Evolutionary conservation across 2,329 filamentous ascomycete genomes (phyloP).

Genomic region (Fusarium nanum): DNA sequence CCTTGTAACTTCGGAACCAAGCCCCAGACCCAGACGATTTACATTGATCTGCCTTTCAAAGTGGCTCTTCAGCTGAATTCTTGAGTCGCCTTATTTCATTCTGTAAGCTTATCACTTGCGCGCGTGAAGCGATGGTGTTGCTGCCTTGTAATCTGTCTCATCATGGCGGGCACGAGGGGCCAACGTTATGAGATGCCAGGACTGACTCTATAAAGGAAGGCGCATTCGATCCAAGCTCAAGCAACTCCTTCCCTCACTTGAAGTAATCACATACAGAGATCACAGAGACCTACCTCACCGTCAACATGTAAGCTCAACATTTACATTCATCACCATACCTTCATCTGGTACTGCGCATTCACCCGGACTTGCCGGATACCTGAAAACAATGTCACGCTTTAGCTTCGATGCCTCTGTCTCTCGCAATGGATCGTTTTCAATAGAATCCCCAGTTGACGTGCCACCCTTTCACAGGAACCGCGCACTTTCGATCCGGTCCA

Average conservation of each 20-base stretch:
- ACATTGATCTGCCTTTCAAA: conserved; percentile 17
- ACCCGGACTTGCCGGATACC: neutral
- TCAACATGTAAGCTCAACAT: conserved; percentile 40
- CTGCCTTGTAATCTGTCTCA: neutral
- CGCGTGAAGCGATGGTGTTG: neutral
- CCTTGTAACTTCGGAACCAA: conserved; percentile 23
- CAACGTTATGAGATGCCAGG: conserved; percentile 2
- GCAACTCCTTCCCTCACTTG: conserved; percentile 4
- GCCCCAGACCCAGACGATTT: conserved; percentile 30
- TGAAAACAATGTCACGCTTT: conserved; percentile 48
- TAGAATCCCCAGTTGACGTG: conserved; percentile 47
- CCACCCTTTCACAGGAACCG: conserved; percentile 69
- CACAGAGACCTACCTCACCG: neutral
- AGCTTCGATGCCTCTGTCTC: conserved; percentile 49
- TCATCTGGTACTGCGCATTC: neutral
- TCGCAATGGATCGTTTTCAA: conserved; percentile 29
- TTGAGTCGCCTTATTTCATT: conserved; percentile 11
- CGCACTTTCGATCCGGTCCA: conserved; percentile 78
- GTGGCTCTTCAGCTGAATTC: conserved; percentile 24
- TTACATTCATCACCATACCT: neutral
- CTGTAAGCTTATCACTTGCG: conserved; percentile 27
- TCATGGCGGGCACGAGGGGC: neutral
- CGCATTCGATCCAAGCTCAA: conserved; percentile 2
- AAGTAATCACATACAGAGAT: neutral
- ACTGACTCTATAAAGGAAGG: conserved; percentile 39